Evolutionary conservation across 495 filamentous ascomycete species (phyloP).

Genomic region (Tuber umbilicatum): DNA sequence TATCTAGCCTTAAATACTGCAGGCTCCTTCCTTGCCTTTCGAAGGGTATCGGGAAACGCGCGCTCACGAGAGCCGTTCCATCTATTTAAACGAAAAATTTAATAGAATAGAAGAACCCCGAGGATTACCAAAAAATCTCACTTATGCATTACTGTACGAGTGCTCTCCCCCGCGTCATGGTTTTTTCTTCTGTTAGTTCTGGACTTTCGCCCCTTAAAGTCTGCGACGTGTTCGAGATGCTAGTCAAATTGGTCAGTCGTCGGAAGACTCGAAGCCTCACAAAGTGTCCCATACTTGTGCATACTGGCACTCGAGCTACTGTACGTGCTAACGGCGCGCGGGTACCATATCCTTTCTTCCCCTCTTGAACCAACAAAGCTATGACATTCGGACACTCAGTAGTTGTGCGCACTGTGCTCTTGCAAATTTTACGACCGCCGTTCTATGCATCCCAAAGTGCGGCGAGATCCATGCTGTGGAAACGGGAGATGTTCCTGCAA

Average conservation of each 20-base stretch:
- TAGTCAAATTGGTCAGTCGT: neutral
- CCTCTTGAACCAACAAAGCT: neutral
- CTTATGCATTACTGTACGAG: neutral
- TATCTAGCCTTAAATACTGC: neutral
- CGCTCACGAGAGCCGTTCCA: neutral
- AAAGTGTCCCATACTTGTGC: neutral
- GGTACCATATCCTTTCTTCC: neutral
- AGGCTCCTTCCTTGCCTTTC: neutral
- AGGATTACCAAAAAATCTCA: neutral
- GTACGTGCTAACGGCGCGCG: neutral
- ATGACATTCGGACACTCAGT: neutral
- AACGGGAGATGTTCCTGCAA: conserved; percentile 1
- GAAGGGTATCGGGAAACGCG: neutral
- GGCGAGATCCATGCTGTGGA: neutral
- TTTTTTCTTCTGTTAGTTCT: neutral
- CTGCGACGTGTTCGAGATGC: conserved; percentile 1
- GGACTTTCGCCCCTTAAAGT: neutral
- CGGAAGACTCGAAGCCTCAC: neutral
- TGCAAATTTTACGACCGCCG: neutral
- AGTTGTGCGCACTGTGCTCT: neutral
- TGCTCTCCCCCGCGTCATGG: neutral
- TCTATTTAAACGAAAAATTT: conserved; percentile 3
- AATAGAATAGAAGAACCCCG: neutral
- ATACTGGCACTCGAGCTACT: neutral
- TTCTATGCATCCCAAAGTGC: neutral